phyloP scores from a whole-genome alignment of 805 yeast species.

The Candida insectorum region DNA sequence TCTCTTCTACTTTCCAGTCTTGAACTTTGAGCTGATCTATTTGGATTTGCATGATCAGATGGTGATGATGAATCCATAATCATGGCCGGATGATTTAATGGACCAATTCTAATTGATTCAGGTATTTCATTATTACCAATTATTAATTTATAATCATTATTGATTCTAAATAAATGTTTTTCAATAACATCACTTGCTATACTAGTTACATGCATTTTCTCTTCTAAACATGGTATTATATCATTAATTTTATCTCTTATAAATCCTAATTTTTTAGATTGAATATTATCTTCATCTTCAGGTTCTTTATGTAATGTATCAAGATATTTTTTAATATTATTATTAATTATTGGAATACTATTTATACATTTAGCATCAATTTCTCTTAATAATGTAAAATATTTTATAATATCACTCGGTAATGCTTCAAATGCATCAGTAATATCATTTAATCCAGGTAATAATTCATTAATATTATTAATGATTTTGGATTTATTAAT shows the following conservation, averaged over 20 bases:
- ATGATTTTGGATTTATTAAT: slow-evolving; percentile 31
- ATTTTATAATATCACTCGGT: slow-evolving; percentile 78
- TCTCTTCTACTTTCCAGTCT: slow-evolving; percentile 86
- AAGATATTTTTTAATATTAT: slow-evolving; percentile 48
- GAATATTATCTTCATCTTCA: background rate
- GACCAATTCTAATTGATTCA: slow-evolving; percentile 70
- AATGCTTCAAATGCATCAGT: slow-evolving; percentile 88
- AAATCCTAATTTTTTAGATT: slow-evolving; percentile 7
- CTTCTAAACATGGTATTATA: slow-evolving; percentile 88
- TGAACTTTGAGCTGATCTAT: slow-evolving; percentile 65
- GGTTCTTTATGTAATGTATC: slow-evolving; percentile 15
- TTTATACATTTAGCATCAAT: slow-evolving; percentile 91
- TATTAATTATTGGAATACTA: slow-evolving; percentile 63
- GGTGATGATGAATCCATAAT: slow-evolving; percentile 52
- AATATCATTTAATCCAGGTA: slow-evolving; percentile 88
- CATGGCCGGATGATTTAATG: slow-evolving; percentile 89
- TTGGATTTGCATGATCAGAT: slow-evolving; percentile 27
- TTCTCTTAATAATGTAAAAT: slow-evolving; percentile 84
- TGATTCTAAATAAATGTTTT: slow-evolving; percentile 67
- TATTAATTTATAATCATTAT: slow-evolving; percentile 76
- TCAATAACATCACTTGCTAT: slow-evolving; percentile 77
- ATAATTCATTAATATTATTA: slow-evolving; percentile 32
- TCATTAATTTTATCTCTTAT: slow-evolving; percentile 54
- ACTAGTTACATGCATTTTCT: slow-evolving; percentile 95
- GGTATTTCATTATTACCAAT: slow-evolving; percentile 78